A percentile compares a stretch with the other conserved stretches of the same genome.
These are phyloP conservation scores for Alternaria ethzedia DNA, from an alignment of 2,329 filamentous ascomycete species.

Conservation along the genomic window DNA sequence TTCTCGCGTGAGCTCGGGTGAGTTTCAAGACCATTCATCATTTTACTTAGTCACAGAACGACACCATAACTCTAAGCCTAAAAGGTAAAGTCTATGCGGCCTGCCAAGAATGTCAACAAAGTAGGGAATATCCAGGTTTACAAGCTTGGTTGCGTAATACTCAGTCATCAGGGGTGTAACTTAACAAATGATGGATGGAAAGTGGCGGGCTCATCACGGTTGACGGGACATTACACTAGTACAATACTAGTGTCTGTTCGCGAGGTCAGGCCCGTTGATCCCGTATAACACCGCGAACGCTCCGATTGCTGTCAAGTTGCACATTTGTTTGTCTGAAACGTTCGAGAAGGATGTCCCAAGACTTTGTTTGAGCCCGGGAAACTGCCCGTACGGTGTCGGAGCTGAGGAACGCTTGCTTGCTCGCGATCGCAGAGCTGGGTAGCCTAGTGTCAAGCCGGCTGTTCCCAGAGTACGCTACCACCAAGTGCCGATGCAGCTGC, in stretches of 20 bases:
- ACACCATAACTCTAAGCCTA: not conserved
- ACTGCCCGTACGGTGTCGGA: not conserved
- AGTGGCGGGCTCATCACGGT: not conserved
- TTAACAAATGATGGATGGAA: not conserved
- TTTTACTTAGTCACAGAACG: not conserved
- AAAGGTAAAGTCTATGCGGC: not conserved
- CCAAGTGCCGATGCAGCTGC: not conserved
- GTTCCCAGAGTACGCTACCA: not conserved
- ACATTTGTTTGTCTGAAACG: constrained; percentile 8
- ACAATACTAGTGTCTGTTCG: constrained; percentile 1
- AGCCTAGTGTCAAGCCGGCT: not conserved
- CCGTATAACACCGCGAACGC: constrained; percentile 8
- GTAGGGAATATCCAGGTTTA: not conserved
- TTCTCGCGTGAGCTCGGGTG: not conserved
- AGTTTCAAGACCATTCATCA: not conserved
- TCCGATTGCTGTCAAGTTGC: constrained; percentile 2
- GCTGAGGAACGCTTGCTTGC: not conserved
- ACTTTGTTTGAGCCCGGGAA: not conserved
- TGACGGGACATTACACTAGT: constrained; percentile 5
- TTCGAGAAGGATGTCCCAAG: not conserved
- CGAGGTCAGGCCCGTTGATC: not conserved
- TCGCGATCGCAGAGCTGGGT: not conserved
- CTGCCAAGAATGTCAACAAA: not conserved
- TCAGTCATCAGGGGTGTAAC: not conserved
- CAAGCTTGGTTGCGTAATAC: not conserved